Evolutionary conservation across 768 basidiomycete genomes (phyloP).

Genomic region (Asterophora parasitica): DNA sequence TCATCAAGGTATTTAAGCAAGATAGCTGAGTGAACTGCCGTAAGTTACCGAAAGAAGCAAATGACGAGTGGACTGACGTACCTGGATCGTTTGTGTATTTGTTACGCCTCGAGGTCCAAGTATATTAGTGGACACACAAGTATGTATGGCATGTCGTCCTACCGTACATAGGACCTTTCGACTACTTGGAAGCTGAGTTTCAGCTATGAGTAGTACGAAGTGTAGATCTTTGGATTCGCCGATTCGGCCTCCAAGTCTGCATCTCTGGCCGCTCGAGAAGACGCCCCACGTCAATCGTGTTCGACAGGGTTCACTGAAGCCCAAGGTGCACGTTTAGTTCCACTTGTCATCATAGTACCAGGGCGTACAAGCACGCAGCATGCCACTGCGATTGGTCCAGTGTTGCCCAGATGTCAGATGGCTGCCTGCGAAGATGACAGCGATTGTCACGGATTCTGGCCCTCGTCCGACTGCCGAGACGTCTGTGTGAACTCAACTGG

Average conservation of each 20-base stretch:
- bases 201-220: too few relatives aligned
- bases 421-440: background rate
- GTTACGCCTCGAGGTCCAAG: conserved; percentile 14
- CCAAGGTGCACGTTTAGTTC: background rate
- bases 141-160: too few relatives aligned
- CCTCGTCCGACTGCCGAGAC: too few relatives aligned
- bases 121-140: too few relatives aligned
- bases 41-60: conserved; percentile 8
- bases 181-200: too few relatives aligned
- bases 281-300: background rate
- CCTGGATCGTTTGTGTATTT: conserved; percentile 2
- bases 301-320: background rate
- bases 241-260: background rate
- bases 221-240: too few relatives aligned
- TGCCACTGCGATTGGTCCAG: background rate
- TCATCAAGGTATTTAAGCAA: conserved; percentile 6
- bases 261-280: background rate
- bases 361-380: background rate
- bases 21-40: conserved; percentile 8
- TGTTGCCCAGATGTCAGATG: conserved; percentile 1
- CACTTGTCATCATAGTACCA: conserved; percentile 2
- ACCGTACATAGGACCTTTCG: too few relatives aligned
- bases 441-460: conserved; percentile 2
- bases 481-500: too few relatives aligned
- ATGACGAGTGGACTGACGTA: conserved; percentile 11